Evolutionary conservation across 768 basidiomycete genomes (phyloP).

Genomic region (Royoungia palumana): DNA sequence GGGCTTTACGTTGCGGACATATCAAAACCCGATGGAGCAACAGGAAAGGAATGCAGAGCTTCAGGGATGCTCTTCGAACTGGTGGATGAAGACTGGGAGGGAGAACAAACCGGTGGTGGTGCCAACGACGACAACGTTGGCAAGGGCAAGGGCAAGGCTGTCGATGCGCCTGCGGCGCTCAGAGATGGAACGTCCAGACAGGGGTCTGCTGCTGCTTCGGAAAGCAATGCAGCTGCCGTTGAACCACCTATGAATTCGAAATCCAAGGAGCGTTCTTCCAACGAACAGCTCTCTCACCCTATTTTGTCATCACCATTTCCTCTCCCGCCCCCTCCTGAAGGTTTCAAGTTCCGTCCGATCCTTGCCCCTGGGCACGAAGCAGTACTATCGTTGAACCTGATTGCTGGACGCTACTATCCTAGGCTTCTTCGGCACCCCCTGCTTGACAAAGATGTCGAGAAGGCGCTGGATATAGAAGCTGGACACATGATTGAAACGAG

Average conservation of each 20-base stretch:
- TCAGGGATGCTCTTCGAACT: conserved; percentile 76
- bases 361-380: conserved; percentile 59
- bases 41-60: conserved; percentile 58
- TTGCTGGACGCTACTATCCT: conserved; percentile 83
- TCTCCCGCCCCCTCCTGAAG: conserved; percentile 62
- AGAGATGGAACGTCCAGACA: conserved; percentile 6
- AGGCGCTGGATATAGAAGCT: conserved; percentile 37
- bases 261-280: conserved; percentile 18
- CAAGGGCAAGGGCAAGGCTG: conserved; percentile 32
- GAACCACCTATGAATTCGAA: conserved; percentile 10
- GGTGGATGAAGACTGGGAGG: conserved; percentile 69
- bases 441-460: conserved; percentile 39
- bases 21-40: conserved; percentile 37
- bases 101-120: conserved; percentile 26
- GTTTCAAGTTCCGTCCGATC: conserved; percentile 69
- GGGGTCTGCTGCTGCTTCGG: conserved; percentile 5
- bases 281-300: conserved; percentile 37
- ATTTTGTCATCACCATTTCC: conserved; percentile 32
- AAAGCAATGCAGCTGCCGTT: conserved; percentile 18
- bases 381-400: conserved; percentile 62
- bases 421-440: conserved; percentile 63
- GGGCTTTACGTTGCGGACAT: conserved; percentile 63
- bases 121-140: conserved; percentile 10
- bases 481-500: conserved; percentile 40
- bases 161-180: conserved; percentile 16